A percentile compares a stretch with the other conserved stretches of the same genome.
phyloP scores from a whole-genome alignment of 2,329 filamentous ascomycete genomes.

The Diaporthe australafricana region DNA sequence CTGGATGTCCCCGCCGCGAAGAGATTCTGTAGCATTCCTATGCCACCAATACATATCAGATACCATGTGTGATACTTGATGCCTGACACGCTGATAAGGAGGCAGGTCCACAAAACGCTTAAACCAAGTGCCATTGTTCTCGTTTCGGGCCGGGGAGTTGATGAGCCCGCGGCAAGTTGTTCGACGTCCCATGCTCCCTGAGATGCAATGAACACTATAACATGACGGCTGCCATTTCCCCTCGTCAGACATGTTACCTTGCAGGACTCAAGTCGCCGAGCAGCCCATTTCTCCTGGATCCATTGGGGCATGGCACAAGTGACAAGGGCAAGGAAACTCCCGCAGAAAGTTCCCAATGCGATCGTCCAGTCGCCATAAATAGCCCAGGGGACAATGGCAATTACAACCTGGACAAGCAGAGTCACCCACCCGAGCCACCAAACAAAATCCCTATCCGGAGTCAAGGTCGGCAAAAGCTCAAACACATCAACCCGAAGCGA shows the following conservation, averaged over 20 bases:
- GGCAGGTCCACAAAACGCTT: neutral
- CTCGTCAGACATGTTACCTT: slow-evolving; percentile 15
- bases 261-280: neutral
- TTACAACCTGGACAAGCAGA: neutral
- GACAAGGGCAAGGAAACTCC: neutral
- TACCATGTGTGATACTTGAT: slow-evolving; percentile 4
- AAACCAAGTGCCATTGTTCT: neutral
- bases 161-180: neutral
- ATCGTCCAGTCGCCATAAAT: neutral
- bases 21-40: slow-evolving; percentile 17
- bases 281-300: slow-evolving; percentile 8
- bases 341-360: neutral
- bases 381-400: neutral
- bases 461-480: neutral
- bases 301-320: slow-evolving; percentile 3
- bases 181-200: neutral
- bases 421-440: slow-evolving; percentile 13
- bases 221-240: neutral
- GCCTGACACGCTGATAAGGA: neutral
- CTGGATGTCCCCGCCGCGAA: neutral
- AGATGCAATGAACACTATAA: slow-evolving; percentile 11
- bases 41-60: slow-evolving; percentile 2
- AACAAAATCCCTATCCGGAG: neutral
- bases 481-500: slow-evolving; percentile 13
- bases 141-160: neutral